Conservation (phyloP, 371 early-diverging fungal species). For the Choanephora cucurbitarum region DNA sequence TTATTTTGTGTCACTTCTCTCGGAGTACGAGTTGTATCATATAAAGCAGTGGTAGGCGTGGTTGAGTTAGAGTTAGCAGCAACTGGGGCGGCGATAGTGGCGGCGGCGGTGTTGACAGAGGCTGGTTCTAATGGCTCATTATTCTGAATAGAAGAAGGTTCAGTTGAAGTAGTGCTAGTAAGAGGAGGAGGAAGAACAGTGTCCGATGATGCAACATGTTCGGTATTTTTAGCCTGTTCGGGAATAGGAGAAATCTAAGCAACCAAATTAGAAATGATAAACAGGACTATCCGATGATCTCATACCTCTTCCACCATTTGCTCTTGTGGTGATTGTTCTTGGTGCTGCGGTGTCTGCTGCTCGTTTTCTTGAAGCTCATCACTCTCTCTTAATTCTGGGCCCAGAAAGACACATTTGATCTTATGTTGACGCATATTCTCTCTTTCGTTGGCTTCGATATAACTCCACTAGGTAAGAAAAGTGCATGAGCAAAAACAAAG, state of each 20-base stretch:
- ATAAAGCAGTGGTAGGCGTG: not conserved
- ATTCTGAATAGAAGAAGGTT: no score
- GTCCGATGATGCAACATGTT: slow-evolving; percentile 15
- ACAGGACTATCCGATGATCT: not conserved
- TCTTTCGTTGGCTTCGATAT: slow-evolving; percentile 52
- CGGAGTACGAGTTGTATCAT: not conserved
- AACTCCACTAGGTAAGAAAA: slow-evolving; percentile 62
- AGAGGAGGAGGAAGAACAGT: not conserved
- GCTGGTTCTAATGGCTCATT: no score
- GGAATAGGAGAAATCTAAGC: slow-evolving; percentile 12
- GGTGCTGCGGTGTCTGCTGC: slow-evolving; percentile 4
- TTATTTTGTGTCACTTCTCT: not conserved
- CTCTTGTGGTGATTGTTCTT: slow-evolving; percentile 4
- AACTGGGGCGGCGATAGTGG: no score
- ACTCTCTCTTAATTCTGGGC: not conserved
- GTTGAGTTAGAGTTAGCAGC: not conserved
- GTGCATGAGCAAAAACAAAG: slow-evolving; percentile 11
- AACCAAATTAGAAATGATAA: not conserved
- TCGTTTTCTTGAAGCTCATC: no score
- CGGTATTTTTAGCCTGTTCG: slow-evolving; percentile 14
- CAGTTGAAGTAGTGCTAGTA: no score
- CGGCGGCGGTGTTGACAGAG: not conserved
- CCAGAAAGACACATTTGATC: slow-evolving; percentile 60
- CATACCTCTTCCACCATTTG: slow-evolving; percentile 1
- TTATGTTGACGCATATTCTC: slow-evolving; percentile 63